Conservation (phyloP, 2,329 filamentous ascomycete genomes). For the Phialophora tarda region DNA sequence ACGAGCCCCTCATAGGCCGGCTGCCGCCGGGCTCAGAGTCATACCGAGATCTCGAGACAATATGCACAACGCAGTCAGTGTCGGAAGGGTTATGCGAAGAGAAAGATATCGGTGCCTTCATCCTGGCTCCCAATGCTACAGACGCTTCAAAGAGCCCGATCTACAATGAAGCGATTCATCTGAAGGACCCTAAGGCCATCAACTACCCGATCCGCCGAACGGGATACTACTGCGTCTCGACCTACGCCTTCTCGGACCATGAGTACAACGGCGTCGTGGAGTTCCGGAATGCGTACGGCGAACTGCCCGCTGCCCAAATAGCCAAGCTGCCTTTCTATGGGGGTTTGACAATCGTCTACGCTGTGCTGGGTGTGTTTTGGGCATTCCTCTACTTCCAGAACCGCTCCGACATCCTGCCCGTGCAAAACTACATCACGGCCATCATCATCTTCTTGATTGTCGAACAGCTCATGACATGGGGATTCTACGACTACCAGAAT, state of each 20-base stretch:
- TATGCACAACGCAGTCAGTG: constrained; percentile 77
- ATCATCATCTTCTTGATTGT: constrained; percentile 92
- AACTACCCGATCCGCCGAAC: constrained; percentile 88
- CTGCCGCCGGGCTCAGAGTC: constrained; percentile 60
- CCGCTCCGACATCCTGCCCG: constrained; percentile 89
- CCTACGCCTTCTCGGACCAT: constrained; percentile 68
- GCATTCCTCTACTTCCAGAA: constrained; percentile 95
- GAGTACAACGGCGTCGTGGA: constrained; percentile 82
- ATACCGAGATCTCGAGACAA: constrained; percentile 68
- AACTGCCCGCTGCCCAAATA: constrained; percentile 93
- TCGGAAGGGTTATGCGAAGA: constrained; percentile 72
- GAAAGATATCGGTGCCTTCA: constrained; percentile 81
- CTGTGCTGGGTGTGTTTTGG: constrained; percentile 86
- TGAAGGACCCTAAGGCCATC: constrained; percentile 73
- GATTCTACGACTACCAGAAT: constrained; percentile 97
- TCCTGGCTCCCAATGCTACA: constrained; percentile 77
- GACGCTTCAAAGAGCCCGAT: constrained; percentile 73
- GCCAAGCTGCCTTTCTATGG: constrained; percentile 97
- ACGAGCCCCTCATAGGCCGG: constrained; percentile 78
- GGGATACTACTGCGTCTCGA: constrained; percentile 93
- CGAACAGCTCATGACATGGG: constrained; percentile 98
- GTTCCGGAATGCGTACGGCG: constrained; percentile 94
- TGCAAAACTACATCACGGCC: constrained; percentile 98
- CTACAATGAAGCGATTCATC: constrained; percentile 77
- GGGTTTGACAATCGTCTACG: constrained; percentile 90